Evolutionary conservation across 768 basidiomycete species (phyloP), one percentile per base, ranked within the genome.

Genomic region (Amanita pseudoporphyria): DNA sequence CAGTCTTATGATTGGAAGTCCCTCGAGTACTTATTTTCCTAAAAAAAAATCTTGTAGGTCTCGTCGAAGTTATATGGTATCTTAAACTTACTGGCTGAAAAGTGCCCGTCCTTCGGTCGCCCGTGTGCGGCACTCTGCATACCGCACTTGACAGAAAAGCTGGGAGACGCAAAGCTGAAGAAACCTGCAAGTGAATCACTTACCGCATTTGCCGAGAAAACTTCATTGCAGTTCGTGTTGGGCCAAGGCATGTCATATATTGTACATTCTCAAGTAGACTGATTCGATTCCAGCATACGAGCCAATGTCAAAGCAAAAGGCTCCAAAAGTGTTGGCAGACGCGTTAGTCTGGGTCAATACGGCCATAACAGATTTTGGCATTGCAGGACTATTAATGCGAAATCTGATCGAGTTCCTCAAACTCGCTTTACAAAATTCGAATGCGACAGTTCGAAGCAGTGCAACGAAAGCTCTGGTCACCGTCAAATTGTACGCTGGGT

Each of bases 101-200:
- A 72, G 31, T 90, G 83, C 57, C 82, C 91, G 1, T 78, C 82
- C 1, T 98, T 98, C 64, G 84, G 89, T 24, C 78, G 84, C 57
- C 82, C 92, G 1, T 91, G 89, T 47, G 77, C 81, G 6, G 94
- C 93, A 1, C 67, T 97, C 18, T 82, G 78, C 47, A 78, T 92
- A 3, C 75, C 80, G 3, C 87, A 92, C 64, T 69, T 98, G 19
- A 81, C 80, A 33, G 96, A 99, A 66, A 98, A 99, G 67, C 70
- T 99, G 41, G 96, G 96, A 18, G 96, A 99, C 60, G 69, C 88
- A 67, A 99, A 99, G 62, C 67, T 99, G 52, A 98, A 97, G 73
- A 98, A 97, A 63, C 87, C 94, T 4, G 90, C 94, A 18, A 87
- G 90, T 18, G 96, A 99, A 40, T 75, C 88, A 0, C 67, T 99